Evolutionary conservation across 169 alveolate species (phyloP).

Genomic region (Plasmodium ovale): DNA sequence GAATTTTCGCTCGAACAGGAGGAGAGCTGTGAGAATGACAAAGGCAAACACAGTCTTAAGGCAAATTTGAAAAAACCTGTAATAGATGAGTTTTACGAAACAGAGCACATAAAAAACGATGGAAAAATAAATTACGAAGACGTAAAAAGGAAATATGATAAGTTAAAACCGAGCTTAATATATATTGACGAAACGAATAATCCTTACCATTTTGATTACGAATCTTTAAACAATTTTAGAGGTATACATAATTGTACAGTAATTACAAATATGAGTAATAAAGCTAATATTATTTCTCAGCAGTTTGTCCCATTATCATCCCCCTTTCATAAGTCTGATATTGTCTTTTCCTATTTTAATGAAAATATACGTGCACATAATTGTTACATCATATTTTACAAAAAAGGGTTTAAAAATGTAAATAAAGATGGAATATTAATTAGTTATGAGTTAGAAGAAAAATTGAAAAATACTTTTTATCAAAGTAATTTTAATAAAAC

Average conservation of each 20-base stretch:
- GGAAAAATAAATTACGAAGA: constrained; percentile 21
- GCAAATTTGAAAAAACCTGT: neutral
- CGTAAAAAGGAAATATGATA: constrained; percentile 16
- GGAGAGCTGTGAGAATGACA: neutral
- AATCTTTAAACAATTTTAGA: constrained; percentile 24
- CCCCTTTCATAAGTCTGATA: constrained; percentile 49
- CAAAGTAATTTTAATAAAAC: constrained; percentile 46
- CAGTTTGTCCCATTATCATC: constrained; percentile 40
- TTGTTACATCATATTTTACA: constrained; percentile 49
- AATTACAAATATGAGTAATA: constrained; percentile 60
- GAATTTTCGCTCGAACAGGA: constrained; percentile 9
- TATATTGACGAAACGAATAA: constrained; percentile 71
- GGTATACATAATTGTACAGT: constrained; percentile 20
- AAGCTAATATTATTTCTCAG: constrained; percentile 46
- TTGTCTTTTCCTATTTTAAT: constrained; percentile 54
- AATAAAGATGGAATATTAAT: constrained; percentile 48
- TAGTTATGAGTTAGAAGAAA: constrained; percentile 52
- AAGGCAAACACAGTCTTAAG: neutral
- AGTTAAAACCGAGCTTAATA: constrained; percentile 37
- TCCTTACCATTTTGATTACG: constrained; percentile 52
- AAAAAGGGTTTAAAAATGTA: constrained; percentile 42
- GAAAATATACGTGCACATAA: constrained; percentile 72
- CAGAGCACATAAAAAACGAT: constrained; percentile 14
- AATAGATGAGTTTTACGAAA: constrained; percentile 15
- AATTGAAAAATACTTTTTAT: constrained; percentile 27